Evolutionary conservation across 148 eudicot genomes (phyloP), one percentile per base, ranked within the genome.

Genomic region (Dianthus caryophyllus): DNA sequence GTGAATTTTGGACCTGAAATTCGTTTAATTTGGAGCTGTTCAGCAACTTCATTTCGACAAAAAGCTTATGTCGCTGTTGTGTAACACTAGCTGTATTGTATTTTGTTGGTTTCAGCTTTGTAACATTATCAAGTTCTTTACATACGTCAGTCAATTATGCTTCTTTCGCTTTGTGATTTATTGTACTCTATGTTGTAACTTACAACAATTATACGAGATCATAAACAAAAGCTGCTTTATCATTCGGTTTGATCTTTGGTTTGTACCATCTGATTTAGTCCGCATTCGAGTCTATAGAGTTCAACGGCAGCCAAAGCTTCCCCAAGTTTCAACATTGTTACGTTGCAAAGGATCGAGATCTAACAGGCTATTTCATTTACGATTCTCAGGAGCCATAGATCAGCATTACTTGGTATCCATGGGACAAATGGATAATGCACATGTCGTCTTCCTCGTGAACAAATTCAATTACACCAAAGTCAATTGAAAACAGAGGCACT

Each of bases 1-100:
- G 83, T 25, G 97, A 95, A 72, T 81, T 84, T 67, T 95, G 97
- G 99, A 56, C 68, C 70, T 88, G 70, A n/a, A n/a, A 68, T 44
- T 31, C 14, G n/a, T 29, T n/a, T 20, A 52, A 50, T 25, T 50
- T 47, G 51, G 36, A 44, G 29, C 26, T 20, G 30, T 27, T 48
- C 2, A 22, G 43, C 10, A n/a, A 25, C 46, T 64, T 20, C 46
- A 38, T 9, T 64, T 18, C 50, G 16, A 21, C 25, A 24, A n/a
- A n/a, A 54, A 21, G 38, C 25, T 22, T 44, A 31, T 61, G 43
- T 18, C 2, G 15, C 2, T n/a, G 75, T 66, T 41, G 22, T 70
- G 70, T 70, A 71, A 41, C 18, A 48, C 36, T 55, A 48, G 20
- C 24, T 63, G 51, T 63, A 44, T 63, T 43, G 36, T 71, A 30